Evolutionary conservation across 768 basidiomycete genomes (phyloP).

Genomic region (Asterophora lycoperdoides): DNA sequence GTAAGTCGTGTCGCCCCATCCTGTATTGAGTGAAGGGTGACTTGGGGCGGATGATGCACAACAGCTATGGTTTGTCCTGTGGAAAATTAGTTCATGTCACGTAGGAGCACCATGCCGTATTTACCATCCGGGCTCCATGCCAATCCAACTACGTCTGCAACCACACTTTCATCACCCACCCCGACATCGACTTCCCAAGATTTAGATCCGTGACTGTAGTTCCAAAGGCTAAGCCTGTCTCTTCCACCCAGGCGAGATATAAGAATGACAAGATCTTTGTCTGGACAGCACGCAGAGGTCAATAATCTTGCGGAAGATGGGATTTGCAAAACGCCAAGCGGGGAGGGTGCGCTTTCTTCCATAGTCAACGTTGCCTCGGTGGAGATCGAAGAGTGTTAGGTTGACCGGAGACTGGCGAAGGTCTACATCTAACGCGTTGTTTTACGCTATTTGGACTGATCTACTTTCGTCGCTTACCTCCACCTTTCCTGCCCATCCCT

Average conservation of each 20-base stretch:
- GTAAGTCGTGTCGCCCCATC: conserved; percentile 58
- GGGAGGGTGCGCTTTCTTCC: conserved; percentile 47
- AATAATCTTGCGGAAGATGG: conserved; percentile 57
- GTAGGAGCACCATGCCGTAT: conserved; percentile 10
- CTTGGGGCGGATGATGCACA: conserved; percentile 59
- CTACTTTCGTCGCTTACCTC: conserved; percentile 25
- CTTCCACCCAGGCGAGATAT: conserved; percentile 63
- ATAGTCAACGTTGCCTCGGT: conserved; percentile 20
- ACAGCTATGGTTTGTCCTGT: conserved; percentile 70
- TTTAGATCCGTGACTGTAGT: conserved; percentile 66
- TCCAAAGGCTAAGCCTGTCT: conserved; percentile 76
- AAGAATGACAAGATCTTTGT: conserved; percentile 74
- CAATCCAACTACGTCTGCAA: conserved; percentile 52
- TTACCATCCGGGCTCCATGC: conserved; percentile 84
- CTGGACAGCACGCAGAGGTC: conserved; percentile 71
- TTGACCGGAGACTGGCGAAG: no score
- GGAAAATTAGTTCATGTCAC: conserved; percentile 8
- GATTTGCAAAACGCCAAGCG: conserved; percentile 53
- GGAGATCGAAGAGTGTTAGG: no score
- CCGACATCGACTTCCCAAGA: conserved; percentile 79
- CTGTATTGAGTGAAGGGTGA: conserved; percentile 75
- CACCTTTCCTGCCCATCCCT: conserved; percentile 49
- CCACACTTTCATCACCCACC: conserved; percentile 32
- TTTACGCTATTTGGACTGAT: background rate
- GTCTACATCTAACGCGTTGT: no score